Evolutionary conservation across 441 rosid species (phyloP).

Genomic region (Capsella rubella): DNA sequence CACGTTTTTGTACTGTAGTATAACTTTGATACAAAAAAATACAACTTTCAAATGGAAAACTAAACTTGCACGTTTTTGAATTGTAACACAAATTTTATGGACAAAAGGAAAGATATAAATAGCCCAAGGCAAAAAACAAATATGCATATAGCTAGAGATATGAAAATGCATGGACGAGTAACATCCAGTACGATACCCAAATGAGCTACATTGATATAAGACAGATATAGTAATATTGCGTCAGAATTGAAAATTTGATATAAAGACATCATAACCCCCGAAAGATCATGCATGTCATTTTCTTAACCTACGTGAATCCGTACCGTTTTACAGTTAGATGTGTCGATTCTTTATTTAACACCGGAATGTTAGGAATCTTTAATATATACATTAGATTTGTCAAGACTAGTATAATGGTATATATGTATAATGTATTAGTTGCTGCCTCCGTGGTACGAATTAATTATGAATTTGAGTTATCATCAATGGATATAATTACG

Average conservation of each 20-base stretch:
- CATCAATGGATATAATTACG: neutral
- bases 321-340: slow-evolving; percentile 4
- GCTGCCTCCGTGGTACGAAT: neutral
- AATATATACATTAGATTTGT: neutral
- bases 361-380: slow-evolving; percentile 23
- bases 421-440: neutral
- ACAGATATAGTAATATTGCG: neutral
- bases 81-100: neutral
- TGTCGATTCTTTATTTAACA: slow-evolving; percentile 11
- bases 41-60: too few species aligned
- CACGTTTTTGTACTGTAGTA: too few species aligned
- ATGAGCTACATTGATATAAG: neutral
- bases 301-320: slow-evolving; percentile 17
- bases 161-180: neutral
- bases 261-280: neutral
- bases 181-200: neutral
- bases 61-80: too few species aligned
- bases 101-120: neutral
- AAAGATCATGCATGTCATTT: slow-evolving; percentile 13
- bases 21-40: too few species aligned
- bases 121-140: neutral
- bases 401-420: neutral
- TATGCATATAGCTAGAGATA: neutral
- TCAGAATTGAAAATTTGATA: slow-evolving; percentile 5
- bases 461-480: neutral